These are phyloP conservation scores for Pseudogymnoascus sp. DNA, from an alignment of 2,329 filamentous ascomycete species.

Conservation along the genomic window DNA sequence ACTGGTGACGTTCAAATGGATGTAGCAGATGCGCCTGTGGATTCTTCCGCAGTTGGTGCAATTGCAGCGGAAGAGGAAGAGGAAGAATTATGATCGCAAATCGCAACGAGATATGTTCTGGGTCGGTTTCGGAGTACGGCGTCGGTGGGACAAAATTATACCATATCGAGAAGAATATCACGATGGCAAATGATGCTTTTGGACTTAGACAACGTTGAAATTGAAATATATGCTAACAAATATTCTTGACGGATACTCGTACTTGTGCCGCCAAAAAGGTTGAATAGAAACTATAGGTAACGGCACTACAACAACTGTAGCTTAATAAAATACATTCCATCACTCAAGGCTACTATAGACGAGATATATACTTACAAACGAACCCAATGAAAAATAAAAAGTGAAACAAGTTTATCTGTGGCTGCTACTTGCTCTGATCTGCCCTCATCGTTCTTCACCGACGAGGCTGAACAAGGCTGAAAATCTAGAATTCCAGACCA, in stretches of 20 bases:
- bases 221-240: neutral
- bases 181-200: slow-evolving; percentile 6
- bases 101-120: slow-evolving; percentile 1
- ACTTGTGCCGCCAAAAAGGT: too few species aligned
- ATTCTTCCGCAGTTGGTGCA: neutral
- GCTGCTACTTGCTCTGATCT: neutral
- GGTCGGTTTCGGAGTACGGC: neutral
- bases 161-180: slow-evolving; percentile 10
- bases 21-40: neutral
- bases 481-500: neutral
- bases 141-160: slow-evolving; percentile 10
- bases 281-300: too few species aligned
- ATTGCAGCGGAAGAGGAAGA: neutral
- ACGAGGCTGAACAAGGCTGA: neutral
- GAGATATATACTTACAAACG: too few species aligned
- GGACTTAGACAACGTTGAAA: neutral
- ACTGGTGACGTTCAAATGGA: neutral
- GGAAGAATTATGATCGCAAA: slow-evolving; percentile 7
- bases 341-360: too few species aligned
- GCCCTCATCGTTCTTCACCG: neutral
- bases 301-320: too few species aligned
- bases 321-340: too few species aligned
- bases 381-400: neutral
- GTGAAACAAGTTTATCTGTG: neutral
- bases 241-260: neutral